phyloP scores from a whole-genome alignment of 108 stramenopile genomes.

The Skeletonema tropicum region DNA sequence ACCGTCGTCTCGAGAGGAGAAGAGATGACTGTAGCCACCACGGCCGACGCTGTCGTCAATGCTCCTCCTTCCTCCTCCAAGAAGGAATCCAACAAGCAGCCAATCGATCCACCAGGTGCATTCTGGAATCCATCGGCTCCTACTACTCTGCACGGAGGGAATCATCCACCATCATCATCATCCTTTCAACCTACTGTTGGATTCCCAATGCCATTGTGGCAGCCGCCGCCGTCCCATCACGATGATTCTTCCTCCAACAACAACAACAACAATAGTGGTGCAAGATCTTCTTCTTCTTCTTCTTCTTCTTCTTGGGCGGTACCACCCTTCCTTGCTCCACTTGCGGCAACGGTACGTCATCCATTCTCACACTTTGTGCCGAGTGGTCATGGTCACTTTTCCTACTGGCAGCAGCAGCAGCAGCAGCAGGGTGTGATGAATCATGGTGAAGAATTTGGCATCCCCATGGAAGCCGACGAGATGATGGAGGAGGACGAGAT shows the following conservation, averaged over 20 bases:
- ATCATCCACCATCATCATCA: too few relatives aligned
- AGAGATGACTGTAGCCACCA: neutral
- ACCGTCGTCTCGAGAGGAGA: neutral
- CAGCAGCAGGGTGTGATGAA: neutral
- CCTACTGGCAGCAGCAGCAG: conserved; percentile 3
- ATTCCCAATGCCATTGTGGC: too few relatives aligned
- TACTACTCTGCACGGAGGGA: too few relatives aligned
- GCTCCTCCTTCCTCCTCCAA: neutral
- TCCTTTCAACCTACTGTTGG: too few relatives aligned
- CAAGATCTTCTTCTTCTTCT: neutral
- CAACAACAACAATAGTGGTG: too few relatives aligned
- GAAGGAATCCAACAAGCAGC: neutral
- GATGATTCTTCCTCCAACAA: too few relatives aligned
- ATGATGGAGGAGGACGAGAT: conserved; percentile 1
- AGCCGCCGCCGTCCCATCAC: too few relatives aligned
- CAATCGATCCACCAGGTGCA: conserved; percentile 39
- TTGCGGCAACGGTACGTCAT: conserved; percentile 37
- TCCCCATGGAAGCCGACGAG: conserved; percentile 4
- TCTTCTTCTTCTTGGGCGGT: conserved; percentile 20
- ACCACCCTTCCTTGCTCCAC: conserved; percentile 39
- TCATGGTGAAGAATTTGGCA: neutral
- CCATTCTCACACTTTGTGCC: conserved; percentile 25
- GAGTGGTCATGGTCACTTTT: neutral
- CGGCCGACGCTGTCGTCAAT: neutral
- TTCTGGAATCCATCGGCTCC: conserved; percentile 13